Percentiles rank a stretch among this genome's conserved stretches.
These are phyloP conservation scores for Ophiorrhiza pumila DNA, from an alignment of 257 asterid genomes.

Conservation along the genomic window DNA sequence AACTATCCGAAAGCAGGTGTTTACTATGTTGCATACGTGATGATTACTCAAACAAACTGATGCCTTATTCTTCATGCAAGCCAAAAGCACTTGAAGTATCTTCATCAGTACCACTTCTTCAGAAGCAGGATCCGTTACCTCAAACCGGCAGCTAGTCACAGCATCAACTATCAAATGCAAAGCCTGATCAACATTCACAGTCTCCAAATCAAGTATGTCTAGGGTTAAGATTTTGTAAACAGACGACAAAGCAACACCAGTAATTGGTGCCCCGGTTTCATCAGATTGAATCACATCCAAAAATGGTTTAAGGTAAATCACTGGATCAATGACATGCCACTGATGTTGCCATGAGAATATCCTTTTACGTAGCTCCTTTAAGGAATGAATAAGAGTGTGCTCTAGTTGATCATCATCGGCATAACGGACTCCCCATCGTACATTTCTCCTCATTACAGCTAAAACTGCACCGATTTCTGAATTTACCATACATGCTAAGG, in stretches of 20 bases:
- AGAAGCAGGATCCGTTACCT: conserved; percentile 97
- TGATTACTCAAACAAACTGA: conserved; percentile 70
- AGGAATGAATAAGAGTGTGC: conserved; percentile 73
- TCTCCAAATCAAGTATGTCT: conserved; percentile 61
- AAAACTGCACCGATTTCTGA: conserved; percentile 96
- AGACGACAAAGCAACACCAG: conserved; percentile 93
- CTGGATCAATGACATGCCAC: conserved; percentile 78
- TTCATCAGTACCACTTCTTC: conserved; percentile 96
- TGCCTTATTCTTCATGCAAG: conserved; percentile 90
- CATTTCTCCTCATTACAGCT: conserved; percentile 99
- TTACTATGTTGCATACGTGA: conserved; percentile 88
- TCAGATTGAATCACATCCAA: conserved; percentile 87
- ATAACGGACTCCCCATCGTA: conserved; percentile 91
- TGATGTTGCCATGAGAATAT: conserved; percentile 71
- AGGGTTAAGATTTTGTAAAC: conserved; percentile 80
- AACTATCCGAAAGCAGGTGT: conserved; percentile 85
- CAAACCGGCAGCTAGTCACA: conserved; percentile 96
- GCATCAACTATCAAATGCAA: conserved; percentile 84
- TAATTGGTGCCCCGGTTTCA: conserved; percentile 97
- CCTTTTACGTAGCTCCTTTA: conserved; percentile 77
- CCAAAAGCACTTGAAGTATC: conserved; percentile 95
- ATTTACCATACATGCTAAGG: conserved; percentile 83
- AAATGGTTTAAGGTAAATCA: conserved; percentile 78
- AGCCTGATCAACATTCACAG: conserved; percentile 74
- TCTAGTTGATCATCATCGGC: conserved; percentile 81